Percentiles rank a stretch among this genome's conserved stretches.
Evolutionary conservation across 2,329 filamentous ascomycete genomes (phyloP).

Genomic region (Sporothrix globosa): DNA sequence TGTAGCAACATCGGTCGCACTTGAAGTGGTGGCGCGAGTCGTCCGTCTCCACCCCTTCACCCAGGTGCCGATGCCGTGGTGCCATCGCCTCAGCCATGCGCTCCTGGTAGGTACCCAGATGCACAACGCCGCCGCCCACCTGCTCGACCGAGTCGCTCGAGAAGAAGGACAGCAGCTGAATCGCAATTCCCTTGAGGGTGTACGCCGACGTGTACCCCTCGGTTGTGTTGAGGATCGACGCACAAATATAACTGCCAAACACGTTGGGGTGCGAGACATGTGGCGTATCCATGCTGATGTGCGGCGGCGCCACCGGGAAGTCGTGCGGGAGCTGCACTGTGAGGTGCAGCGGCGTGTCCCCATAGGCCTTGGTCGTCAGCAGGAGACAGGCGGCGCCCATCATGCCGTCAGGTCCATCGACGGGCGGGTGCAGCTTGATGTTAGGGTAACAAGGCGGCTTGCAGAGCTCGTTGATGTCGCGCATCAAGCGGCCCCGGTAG

Average conservation of each 20-base stretch:
- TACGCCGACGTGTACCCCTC: slow-evolving; percentile 55
- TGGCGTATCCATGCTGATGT: slow-evolving; percentile 47
- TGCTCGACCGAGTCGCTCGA: slow-evolving; percentile 53
- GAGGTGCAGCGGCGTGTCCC: slow-evolving; percentile 47
- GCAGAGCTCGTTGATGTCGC: slow-evolving; percentile 52
- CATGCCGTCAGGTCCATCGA: slow-evolving; percentile 42
- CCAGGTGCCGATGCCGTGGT: not conserved
- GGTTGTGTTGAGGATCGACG: slow-evolving; percentile 49
- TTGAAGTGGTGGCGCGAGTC: not conserved
- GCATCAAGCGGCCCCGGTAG: slow-evolving; percentile 43
- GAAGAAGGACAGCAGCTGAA: slow-evolving; percentile 58
- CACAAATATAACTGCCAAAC: slow-evolving; percentile 51
- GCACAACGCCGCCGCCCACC: slow-evolving; percentile 37
- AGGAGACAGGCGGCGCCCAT: slow-evolving; percentile 47
- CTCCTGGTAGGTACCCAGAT: slow-evolving; percentile 41
- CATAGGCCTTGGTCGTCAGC: slow-evolving; percentile 47
- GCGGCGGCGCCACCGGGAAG: slow-evolving; percentile 49
- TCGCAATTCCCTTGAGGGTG: slow-evolving; percentile 54
- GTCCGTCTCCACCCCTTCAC: not conserved
- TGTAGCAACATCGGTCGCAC: slow-evolving; percentile 41
- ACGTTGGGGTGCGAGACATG: slow-evolving; percentile 41
- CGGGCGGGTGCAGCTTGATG: slow-evolving; percentile 46
- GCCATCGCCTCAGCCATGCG: not conserved
- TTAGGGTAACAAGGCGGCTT: slow-evolving; percentile 51
- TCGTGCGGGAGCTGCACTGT: slow-evolving; percentile 44